These are phyloP conservation scores for Conoideocrella luteorostrata DNA, from an alignment of 2,329 filamentous ascomycete genomes.

Conservation along the genomic window DNA sequence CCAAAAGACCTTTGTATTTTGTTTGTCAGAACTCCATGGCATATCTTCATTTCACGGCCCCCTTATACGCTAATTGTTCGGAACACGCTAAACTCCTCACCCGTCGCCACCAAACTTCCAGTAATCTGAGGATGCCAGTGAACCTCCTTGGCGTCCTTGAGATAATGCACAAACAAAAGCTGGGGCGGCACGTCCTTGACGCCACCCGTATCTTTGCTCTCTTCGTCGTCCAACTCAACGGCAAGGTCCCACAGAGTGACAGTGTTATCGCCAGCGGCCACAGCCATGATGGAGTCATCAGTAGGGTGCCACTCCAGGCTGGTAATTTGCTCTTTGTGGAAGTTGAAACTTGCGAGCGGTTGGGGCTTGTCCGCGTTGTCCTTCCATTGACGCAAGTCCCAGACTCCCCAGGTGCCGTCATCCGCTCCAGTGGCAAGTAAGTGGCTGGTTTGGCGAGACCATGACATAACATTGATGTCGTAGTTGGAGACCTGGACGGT, in stretches of 20 bases:
- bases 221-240: slow-evolving; percentile 94
- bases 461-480: slow-evolving; percentile 95
- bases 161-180: slow-evolving; percentile 92
- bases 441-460: slow-evolving; percentile 83
- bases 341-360: slow-evolving; percentile 87
- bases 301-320: slow-evolving; percentile 96
- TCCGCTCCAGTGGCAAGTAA: slow-evolving; percentile 89
- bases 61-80: slow-evolving; percentile 72
- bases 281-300: slow-evolving; percentile 90
- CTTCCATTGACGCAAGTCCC: slow-evolving; percentile 96
- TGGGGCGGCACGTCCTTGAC: slow-evolving; percentile 89
- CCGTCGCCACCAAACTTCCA: slow-evolving; percentile 82
- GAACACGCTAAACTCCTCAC: slow-evolving; percentile 81
- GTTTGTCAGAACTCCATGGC: background rate
- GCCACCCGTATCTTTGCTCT: slow-evolving; percentile 82
- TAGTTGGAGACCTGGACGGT: slow-evolving; percentile 75
- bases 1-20: background rate
- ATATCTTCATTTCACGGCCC: too few species aligned
- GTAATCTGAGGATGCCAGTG: slow-evolving; percentile 98
- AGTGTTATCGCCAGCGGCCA: slow-evolving; percentile 88
- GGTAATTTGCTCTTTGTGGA: slow-evolving; percentile 95
- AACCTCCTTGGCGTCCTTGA: slow-evolving; percentile 87
- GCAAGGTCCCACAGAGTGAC: slow-evolving; percentile 95
- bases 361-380: slow-evolving; percentile 53
- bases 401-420: slow-evolving; percentile 89